Percentiles rank a stretch among this genome's conserved stretches.
Evolutionary conservation across 139 green algal species (phyloP).

Genomic region (Picochlorum sp.): DNA sequence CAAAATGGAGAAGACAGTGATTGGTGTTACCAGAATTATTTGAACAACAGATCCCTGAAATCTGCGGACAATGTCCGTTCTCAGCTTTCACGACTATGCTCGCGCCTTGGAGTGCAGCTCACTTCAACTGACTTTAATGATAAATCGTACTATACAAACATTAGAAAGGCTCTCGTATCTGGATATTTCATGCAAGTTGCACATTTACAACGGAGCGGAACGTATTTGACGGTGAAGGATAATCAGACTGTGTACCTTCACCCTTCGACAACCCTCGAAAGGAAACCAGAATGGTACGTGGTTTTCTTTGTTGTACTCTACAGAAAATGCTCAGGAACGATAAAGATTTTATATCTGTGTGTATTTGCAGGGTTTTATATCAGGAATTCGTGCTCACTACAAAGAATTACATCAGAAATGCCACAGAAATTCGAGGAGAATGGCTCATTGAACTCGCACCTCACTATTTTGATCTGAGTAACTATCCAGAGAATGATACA

Average conservation of each 20-base stretch:
- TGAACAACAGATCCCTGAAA: constrained; percentile 89
- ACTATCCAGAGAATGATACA: constrained; percentile 87
- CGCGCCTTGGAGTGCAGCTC: constrained; percentile 61
- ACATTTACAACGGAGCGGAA: constrained; percentile 78
- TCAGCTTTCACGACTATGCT: constrained; percentile 80
- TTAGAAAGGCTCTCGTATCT: constrained; percentile 84
- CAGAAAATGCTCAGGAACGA: not conserved
- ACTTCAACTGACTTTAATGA: constrained; percentile 78
- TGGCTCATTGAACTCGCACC: constrained; percentile 92
- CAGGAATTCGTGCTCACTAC: constrained; percentile 98
- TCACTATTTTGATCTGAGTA: constrained; percentile 96
- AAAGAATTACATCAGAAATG: constrained; percentile 94
- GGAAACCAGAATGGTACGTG: constrained; percentile 88
- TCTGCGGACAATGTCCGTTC: constrained; percentile 86
- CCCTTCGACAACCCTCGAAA: constrained; percentile 85
- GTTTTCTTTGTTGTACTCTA: not conserved
- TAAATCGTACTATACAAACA: constrained; percentile 94
- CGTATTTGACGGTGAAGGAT: constrained; percentile 99
- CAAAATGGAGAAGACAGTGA: constrained; percentile 66
- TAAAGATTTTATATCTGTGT: not conserved
- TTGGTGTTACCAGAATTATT: constrained; percentile 96
- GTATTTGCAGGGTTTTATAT: constrained; percentile 65
- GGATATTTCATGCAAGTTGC: constrained; percentile 99
- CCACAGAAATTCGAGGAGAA: constrained; percentile 86
- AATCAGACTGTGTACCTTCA: constrained; percentile 95